These are phyloP conservation scores for Mycena vitilis DNA, from an alignment of 768 basidiomycete species.

Conservation along the genomic window DNA sequence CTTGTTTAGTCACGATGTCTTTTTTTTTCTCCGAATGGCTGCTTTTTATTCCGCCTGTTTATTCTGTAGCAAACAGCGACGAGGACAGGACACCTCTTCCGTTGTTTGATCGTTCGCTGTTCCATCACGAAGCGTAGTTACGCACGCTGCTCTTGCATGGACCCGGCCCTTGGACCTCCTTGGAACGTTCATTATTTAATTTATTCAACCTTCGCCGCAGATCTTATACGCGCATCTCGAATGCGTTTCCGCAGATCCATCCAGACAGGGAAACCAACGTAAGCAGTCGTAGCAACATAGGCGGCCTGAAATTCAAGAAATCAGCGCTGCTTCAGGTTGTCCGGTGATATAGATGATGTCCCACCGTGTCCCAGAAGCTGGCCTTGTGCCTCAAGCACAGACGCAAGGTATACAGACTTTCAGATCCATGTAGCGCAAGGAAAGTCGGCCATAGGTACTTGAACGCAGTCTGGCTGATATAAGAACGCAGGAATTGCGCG, in stretches of 20 bases:
- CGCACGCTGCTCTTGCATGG: too few species aligned
- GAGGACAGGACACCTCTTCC: too few species aligned
- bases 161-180: too few species aligned
- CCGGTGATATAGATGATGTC: slow-evolving; percentile 9
- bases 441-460: slow-evolving; percentile 47
- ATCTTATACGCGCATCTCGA: slow-evolving; percentile 70
- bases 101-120: too few species aligned
- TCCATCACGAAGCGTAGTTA: too few species aligned
- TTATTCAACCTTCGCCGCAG: slow-evolving; percentile 79
- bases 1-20: too few species aligned
- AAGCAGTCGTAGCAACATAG: slow-evolving; percentile 61
- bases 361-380: slow-evolving; percentile 54
- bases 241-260: slow-evolving; percentile 59
- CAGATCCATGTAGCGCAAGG: slow-evolving; percentile 53
- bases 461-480: slow-evolving; percentile 46
- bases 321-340: background rate
- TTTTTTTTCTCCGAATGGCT: too few species aligned
- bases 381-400: slow-evolving; percentile 58
- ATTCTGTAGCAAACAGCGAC: too few species aligned
- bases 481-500: slow-evolving; percentile 46
- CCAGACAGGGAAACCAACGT: slow-evolving; percentile 69
- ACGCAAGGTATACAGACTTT: slow-evolving; percentile 58
- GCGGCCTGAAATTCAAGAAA: slow-evolving; percentile 50
- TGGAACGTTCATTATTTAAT: too few species aligned
- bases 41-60: too few species aligned